Conservation (phyloP, 805 yeast species). For the Kurtzmaniella cleridarum region DNA sequence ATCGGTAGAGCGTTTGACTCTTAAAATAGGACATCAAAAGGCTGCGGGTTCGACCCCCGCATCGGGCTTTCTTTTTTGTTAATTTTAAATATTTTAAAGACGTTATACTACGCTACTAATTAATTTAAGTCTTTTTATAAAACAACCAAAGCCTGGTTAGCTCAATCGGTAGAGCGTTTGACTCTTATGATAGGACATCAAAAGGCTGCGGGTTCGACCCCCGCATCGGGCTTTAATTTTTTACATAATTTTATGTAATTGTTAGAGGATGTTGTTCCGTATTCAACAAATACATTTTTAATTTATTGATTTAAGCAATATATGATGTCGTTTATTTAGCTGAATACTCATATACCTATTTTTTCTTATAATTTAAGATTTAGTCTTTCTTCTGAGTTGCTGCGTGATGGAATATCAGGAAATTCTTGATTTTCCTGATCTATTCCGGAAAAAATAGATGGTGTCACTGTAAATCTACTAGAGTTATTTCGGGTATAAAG, state of each 20-base stretch:
- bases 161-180: slow-evolving; percentile 7
- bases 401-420: slow-evolving; percentile 21
- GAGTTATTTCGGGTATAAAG: slow-evolving; percentile 35
- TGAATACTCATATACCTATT: slow-evolving; percentile 5
- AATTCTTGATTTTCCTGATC: slow-evolving; percentile 12
- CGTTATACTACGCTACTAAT: too few species aligned
- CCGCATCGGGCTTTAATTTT: slow-evolving; percentile 5
- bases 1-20: too few species aligned
- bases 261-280: too few species aligned
- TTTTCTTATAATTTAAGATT: slow-evolving; percentile 24
- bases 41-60: too few species aligned
- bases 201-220: slow-evolving; percentile 7
- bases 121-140: too few species aligned
- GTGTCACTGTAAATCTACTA: background rate
- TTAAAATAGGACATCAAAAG: too few species aligned
- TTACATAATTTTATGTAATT: too few species aligned
- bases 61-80: too few species aligned
- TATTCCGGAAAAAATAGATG: background rate
- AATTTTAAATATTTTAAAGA: too few species aligned
- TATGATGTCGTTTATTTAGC: background rate
- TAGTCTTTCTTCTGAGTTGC: slow-evolving; percentile 29
- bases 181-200: slow-evolving; percentile 4
- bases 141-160: slow-evolving; percentile 6
- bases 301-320: background rate
- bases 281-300: too few species aligned